These are phyloP conservation scores for Fusarium sp. DNA, from an alignment of 2,329 filamentous ascomycete genomes.

Conservation along the genomic window DNA sequence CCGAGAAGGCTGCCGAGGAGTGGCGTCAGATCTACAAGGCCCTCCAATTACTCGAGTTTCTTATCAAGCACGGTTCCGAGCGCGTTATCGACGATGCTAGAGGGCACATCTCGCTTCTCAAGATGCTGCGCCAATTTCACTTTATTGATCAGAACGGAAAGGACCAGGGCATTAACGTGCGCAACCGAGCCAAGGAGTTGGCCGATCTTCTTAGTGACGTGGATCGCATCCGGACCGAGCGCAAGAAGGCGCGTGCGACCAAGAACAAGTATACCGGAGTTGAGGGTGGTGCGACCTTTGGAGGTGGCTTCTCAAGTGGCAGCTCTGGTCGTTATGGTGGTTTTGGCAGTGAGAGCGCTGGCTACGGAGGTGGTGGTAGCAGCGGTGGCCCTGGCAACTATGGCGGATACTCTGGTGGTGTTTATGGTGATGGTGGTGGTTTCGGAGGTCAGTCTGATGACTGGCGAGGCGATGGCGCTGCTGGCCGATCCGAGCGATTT, in stretches of 20 bases:
- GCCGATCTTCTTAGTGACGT: slow-evolving; percentile 93
- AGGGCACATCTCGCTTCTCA: slow-evolving; percentile 91
- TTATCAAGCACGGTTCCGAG: slow-evolving; percentile 98
- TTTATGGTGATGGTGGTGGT: slow-evolving; percentile 95
- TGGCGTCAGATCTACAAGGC: slow-evolving; percentile 99
- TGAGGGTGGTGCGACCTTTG: slow-evolving; percentile 77
- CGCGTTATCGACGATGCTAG: slow-evolving; percentile 96
- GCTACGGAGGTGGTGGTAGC: slow-evolving; percentile 60
- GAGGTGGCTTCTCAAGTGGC: slow-evolving; percentile 64
- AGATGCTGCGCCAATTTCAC: slow-evolving; percentile 99
- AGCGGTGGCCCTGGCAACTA: slow-evolving; percentile 49
- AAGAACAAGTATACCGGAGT: slow-evolving; percentile 96
- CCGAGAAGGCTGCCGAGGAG: slow-evolving; percentile 96
- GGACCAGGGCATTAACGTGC: slow-evolving; percentile 97
- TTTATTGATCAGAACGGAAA: slow-evolving; percentile 97
- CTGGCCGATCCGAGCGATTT: slow-evolving; percentile 75
- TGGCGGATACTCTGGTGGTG: slow-evolving; percentile 72
- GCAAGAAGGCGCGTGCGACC: slow-evolving; percentile 90
- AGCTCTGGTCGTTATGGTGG: slow-evolving; percentile 77
- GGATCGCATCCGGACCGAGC: slow-evolving; percentile 80
- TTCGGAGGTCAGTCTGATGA: slow-evolving; percentile 82
- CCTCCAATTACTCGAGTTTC: slow-evolving; percentile 93
- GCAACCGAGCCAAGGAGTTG: slow-evolving; percentile 95
- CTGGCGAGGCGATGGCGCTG: slow-evolving; percentile 68
- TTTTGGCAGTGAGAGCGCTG: slow-evolving; percentile 87